A percentile compares a stretch with the other conserved stretches of the same genome.
Evolutionary conservation across 2,329 filamentous ascomycete species (phyloP).

Genomic region (Neofusicoccum cordaticola): DNA sequence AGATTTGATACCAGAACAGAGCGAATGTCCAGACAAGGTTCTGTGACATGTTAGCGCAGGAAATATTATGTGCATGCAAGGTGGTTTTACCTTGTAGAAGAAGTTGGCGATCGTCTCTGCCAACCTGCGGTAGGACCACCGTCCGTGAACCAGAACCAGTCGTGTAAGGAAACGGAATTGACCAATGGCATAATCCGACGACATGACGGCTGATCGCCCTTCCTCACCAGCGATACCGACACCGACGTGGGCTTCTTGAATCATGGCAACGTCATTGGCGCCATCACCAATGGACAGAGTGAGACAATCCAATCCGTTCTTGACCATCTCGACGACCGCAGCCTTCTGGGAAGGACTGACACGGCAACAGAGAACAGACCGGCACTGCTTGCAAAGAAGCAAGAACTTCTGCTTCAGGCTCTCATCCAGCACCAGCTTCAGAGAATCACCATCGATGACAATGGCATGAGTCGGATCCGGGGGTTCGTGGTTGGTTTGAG

Average conservation of each 20-base stretch:
- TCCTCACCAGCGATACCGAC: constrained; percentile 93
- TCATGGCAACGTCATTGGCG: constrained; percentile 96
- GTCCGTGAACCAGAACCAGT: constrained; percentile 82
- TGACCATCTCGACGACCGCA: constrained; percentile 94
- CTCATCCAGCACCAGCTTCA: constrained; percentile 83
- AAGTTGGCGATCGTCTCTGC: constrained; percentile 96
- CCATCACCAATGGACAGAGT: constrained; percentile 91
- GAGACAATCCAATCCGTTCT: constrained; percentile 92
- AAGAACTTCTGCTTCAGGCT: constrained; percentile 86
- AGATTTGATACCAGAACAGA: constrained; percentile 97
- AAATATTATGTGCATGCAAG: constrained; percentile 36
- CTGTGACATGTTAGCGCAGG: constrained; percentile 36
- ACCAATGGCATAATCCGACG: constrained; percentile 90
- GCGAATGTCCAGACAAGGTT: constrained; percentile 97
- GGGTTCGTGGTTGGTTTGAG: constrained; percentile 79
- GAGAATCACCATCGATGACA: constrained; percentile 90
- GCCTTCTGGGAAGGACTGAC: constrained; percentile 97
- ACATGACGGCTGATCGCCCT: constrained; percentile 91
- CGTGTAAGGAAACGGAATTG: constrained; percentile 88
- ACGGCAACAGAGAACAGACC: constrained; percentile 92
- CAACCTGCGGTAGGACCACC: constrained; percentile 93
- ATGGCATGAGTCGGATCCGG: constrained; percentile 86
- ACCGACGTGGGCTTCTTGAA: constrained; percentile 94
- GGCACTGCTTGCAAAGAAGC: constrained; percentile 93
- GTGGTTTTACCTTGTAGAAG: constrained; percentile 73